Evolutionary conservation across 1,139 yeast species (phyloP), one percentile per base, ranked within the genome.

Genomic region (Hemisphaericaspora xylofermentans): DNA sequence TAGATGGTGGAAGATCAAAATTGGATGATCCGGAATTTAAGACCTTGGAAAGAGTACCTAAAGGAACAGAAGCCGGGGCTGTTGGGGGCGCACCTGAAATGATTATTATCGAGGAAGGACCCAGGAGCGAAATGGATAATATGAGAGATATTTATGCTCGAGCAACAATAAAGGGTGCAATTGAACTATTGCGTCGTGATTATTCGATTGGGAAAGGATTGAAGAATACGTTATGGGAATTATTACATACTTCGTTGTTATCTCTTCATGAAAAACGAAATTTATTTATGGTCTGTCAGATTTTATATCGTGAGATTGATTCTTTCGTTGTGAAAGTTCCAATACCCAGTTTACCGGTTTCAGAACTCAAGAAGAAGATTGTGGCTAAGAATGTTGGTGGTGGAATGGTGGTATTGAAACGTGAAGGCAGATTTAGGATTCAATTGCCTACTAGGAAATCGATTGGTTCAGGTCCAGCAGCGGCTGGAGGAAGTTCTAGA

Each of bases 161-260:
- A 43, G 73, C 71, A 1, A 71, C 84, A 0, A 57, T 84, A 8
- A 66, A 68, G 32, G 89, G 89, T 10, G 80, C 93, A 0, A 73
- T 88, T 22, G 82, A 80, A 28, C 58, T 86, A 6, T 61, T 89
- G 13, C 71, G 95, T 42, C 69, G 84, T 37, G 84, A 82, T 43
- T 80, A 83, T 49, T 71, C 81, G 4, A 62, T 71, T n/a, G 87
- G 87, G n/a, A 59, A 63, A 35, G 86, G 88, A 0, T 65, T 93
- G 31, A 74, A 74, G 42, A 54, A 58, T 6, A 73, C 75, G 7
- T 54, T 93, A 6, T 89, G 97, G 96, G 71, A 73, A 38, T 71
- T 82, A n/a, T 57, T 88, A 12, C 86, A 82, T 50, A 69, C 79
- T 8, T 80, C 88, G 1, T 58, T 78, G 24, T 48, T 84, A 14